Conservation (phyloP, 176 grass and related monocot genomes). For the Zizania latifolia region DNA sequence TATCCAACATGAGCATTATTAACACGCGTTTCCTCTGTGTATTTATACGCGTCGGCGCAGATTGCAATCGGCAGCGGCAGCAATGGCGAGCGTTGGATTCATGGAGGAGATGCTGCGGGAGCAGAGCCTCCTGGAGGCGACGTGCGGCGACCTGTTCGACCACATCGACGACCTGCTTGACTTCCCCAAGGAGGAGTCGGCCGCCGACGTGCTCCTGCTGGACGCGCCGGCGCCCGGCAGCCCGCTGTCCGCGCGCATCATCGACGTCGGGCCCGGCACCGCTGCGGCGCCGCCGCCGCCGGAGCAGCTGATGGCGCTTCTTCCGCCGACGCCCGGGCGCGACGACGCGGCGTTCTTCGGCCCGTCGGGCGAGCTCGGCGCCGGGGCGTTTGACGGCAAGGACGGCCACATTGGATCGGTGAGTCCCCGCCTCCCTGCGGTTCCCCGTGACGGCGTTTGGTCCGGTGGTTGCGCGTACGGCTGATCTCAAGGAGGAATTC, state of each 20-base stretch:
- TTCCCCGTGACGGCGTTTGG: neutral
- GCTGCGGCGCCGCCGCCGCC: neutral
- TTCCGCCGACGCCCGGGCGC: neutral
- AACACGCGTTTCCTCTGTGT: neutral
- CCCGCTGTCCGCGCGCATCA: constrained; percentile 42
- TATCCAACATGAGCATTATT: constrained; percentile 2
- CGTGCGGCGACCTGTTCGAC: constrained; percentile 71
- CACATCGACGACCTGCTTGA: constrained; percentile 94
- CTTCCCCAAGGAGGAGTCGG: constrained; percentile 71
- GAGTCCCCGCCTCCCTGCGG: constrained; percentile 2
- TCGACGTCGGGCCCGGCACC: constrained; percentile 17
- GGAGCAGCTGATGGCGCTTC: neutral
- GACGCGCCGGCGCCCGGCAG: constrained; percentile 47
- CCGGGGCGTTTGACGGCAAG: constrained; percentile 13
- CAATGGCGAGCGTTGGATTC: constrained; percentile 38
- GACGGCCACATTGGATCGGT: constrained; percentile 58
- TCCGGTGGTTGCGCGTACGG: neutral
- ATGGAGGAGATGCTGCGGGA: constrained; percentile 54
- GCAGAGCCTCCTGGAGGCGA: constrained; percentile 53
- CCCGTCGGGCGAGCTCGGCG: neutral
- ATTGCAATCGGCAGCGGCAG: neutral
- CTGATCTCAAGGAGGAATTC: neutral
- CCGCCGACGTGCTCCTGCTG: constrained; percentile 58
- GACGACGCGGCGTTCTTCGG: constrained; percentile 18
- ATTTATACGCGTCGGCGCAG: neutral